These are phyloP conservation scores for Coemansia aciculifera DNA, from an alignment of 192 early-diverging fungal genomes.

Conservation along the genomic window DNA sequence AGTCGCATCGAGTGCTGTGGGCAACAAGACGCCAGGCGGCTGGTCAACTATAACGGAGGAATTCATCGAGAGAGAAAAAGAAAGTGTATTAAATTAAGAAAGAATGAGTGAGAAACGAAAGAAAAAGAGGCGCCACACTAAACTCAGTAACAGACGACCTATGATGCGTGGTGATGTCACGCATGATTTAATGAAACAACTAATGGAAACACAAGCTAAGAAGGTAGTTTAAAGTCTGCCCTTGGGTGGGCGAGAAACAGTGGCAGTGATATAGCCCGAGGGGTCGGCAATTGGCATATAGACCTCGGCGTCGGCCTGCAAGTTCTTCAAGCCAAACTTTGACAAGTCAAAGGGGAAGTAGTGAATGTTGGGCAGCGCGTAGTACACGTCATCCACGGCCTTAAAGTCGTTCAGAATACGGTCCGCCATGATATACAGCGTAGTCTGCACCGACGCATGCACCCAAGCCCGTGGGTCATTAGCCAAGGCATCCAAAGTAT, in stretches of 20 bases:
- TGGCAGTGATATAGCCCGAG: constrained; percentile 73
- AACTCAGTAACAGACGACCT: constrained; percentile 14
- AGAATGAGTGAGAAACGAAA: constrained; percentile 41
- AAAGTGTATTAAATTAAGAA: background rate
- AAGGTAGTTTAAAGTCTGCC: constrained; percentile 29
- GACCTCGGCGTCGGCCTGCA: constrained; percentile 64
- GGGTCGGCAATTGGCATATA: constrained; percentile 75
- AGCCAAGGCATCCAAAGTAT: constrained; percentile 75
- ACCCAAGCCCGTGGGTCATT: constrained; percentile 64
- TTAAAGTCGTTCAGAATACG: constrained; percentile 61
- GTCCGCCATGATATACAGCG: constrained; percentile 76
- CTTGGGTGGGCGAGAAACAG: constrained; percentile 57
- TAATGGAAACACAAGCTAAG: constrained; percentile 27
- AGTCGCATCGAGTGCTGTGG: constrained; percentile 7
- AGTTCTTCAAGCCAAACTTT: constrained; percentile 72
- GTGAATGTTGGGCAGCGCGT: constrained; percentile 78
- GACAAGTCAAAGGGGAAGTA: constrained; percentile 72
- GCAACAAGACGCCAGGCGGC: background rate
- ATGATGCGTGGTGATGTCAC: constrained; percentile 11
- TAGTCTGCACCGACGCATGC: constrained; percentile 77
- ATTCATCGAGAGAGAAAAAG: background rate
- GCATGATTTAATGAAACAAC: constrained; percentile 13
- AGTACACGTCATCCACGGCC: constrained; percentile 61
- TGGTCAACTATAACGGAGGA: background rate
- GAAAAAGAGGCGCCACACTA: background rate